These are phyloP conservation scores for Massarina eburnea DNA, from an alignment of 2,329 filamentous ascomycete species.

Conservation along the genomic window DNA sequence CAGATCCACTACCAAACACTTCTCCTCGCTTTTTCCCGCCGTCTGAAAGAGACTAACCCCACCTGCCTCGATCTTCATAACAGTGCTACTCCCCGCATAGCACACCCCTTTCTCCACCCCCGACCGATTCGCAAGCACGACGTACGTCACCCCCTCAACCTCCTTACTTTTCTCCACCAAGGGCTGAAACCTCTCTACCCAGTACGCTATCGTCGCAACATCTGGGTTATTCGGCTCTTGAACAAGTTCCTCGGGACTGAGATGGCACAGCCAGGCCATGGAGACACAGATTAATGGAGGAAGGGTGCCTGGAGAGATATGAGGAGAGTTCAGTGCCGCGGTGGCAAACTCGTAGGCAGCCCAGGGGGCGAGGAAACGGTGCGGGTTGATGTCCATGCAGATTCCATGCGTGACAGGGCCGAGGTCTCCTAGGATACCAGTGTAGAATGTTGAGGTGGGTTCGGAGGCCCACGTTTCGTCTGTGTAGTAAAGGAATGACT, in stretches of 20 bases:
- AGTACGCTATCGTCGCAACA: conserved; percentile 73
- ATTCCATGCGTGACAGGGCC: conserved; percentile 49
- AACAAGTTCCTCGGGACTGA: conserved; percentile 51
- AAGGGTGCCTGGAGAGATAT: conserved; percentile 14
- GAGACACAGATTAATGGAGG: conserved; percentile 68
- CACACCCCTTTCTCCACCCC: conserved; percentile 66
- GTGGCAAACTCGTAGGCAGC: conserved; percentile 59
- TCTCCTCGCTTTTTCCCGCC: conserved; percentile 69
- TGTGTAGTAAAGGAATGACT: conserved; percentile 67
- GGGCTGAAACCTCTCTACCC: conserved; percentile 71
- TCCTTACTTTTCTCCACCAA: conserved; percentile 39
- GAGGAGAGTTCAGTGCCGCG: conserved; percentile 54
- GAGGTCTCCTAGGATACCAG: conserved; percentile 36
- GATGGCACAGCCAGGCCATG: conserved; percentile 75
- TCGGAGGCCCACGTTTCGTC: conserved; percentile 66
- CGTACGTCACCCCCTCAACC: conserved; percentile 57
- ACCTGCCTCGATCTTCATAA: conserved; percentile 66
- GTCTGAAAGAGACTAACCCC: conserved; percentile 70
- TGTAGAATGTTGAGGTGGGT: conserved; percentile 46
- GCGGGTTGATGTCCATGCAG: conserved; percentile 65
- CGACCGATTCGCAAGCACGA: conserved; percentile 71
- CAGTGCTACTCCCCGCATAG: conserved; percentile 74
- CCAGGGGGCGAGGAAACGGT: conserved; percentile 62
- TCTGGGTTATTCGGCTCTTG: conserved; percentile 61
- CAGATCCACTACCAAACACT: conserved; percentile 69